Conservation (phyloP, 2,329 filamentous ascomycete species). For the Diaporthe citrichinensis region DNA sequence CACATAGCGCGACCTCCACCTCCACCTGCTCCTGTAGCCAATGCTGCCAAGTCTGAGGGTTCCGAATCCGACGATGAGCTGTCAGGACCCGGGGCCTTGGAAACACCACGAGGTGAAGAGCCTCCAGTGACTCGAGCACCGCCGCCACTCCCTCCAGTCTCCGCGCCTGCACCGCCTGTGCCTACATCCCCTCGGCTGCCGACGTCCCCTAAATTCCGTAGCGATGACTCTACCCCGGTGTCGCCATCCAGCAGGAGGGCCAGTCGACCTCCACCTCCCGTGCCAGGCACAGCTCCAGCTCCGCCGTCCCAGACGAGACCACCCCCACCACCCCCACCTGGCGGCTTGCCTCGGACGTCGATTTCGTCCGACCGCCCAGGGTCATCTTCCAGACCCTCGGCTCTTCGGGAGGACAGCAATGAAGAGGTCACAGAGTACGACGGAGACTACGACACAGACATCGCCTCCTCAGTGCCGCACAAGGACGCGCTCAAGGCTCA, state of each 20-base stretch:
- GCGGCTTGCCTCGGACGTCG: slow-evolving; percentile 68
- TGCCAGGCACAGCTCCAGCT: slow-evolving; percentile 68
- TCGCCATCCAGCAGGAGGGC: slow-evolving; percentile 65
- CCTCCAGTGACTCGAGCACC: slow-evolving; percentile 56
- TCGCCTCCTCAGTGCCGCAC: slow-evolving; percentile 91
- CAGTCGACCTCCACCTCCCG: slow-evolving; percentile 71
- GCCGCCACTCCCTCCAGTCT: slow-evolving; percentile 60
- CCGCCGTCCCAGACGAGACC: slow-evolving; percentile 70
- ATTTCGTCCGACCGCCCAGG: slow-evolving; percentile 67
- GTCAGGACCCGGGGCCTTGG: slow-evolving; percentile 66
- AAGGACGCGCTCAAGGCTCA: slow-evolving; percentile 93
- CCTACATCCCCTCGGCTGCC: slow-evolving; percentile 54
- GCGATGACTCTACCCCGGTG: slow-evolving; percentile 54
- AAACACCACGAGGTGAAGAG: slow-evolving; percentile 56
- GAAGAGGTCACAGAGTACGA: slow-evolving; percentile 94
- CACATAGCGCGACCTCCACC: slow-evolving; percentile 74
- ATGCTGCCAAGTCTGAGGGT: slow-evolving; percentile 77
- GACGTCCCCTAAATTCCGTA: slow-evolving; percentile 53
- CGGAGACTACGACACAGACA: slow-evolving; percentile 98
- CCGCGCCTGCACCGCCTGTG: slow-evolving; percentile 58
- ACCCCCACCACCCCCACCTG: slow-evolving; percentile 77
- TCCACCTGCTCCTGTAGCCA: slow-evolving; percentile 65
- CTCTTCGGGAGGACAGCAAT: slow-evolving; percentile 73
- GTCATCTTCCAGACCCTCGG: slow-evolving; percentile 58
- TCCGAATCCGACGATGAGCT: slow-evolving; percentile 93